Conservation (phyloP, 2,329 filamentous ascomycete genomes). For the Cercospora citrullina region DNA sequence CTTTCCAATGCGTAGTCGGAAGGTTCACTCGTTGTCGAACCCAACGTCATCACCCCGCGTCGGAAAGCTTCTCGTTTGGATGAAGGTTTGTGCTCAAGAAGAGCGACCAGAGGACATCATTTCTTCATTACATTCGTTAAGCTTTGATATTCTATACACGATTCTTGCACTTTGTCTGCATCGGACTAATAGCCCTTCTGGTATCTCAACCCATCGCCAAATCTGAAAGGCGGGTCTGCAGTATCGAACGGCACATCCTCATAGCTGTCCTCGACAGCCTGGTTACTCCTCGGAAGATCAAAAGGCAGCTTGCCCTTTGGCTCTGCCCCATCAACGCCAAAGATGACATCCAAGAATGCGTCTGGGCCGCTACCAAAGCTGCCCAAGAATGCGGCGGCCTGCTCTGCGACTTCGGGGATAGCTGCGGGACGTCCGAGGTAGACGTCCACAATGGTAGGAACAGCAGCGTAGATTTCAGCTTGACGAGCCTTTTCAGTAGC, state of each 20-base stretch:
- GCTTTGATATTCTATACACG: background rate
- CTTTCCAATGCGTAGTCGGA: background rate
- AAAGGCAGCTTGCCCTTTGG: slow-evolving; percentile 51
- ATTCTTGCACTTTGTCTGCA: background rate
- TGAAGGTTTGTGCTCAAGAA: background rate
- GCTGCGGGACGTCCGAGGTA: slow-evolving; percentile 49
- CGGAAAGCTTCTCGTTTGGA: background rate
- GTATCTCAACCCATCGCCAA: slow-evolving; percentile 41
- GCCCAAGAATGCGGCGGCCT: slow-evolving; percentile 42
- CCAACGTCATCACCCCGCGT: background rate
- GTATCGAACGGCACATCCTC: slow-evolving; percentile 45
- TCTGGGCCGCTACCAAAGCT: slow-evolving; percentile 46
- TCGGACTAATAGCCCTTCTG: slow-evolving; percentile 3
- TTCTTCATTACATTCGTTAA: background rate
- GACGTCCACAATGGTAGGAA: slow-evolving; percentile 47
- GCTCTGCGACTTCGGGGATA: slow-evolving; percentile 46
- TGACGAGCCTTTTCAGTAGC: slow-evolving; percentile 43
- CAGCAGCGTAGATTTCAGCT: slow-evolving; percentile 42
- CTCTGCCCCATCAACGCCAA: slow-evolving; percentile 39
- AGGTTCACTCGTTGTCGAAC: background rate
- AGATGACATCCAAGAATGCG: slow-evolving; percentile 49
- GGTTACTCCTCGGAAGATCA: slow-evolving; percentile 49
- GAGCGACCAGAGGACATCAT: background rate
- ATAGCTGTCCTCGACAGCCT: slow-evolving; percentile 43
- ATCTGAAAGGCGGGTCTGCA: slow-evolving; percentile 39